Percentiles rank a stretch among this genome's conserved stretches.
Evolutionary conservation across 2,329 filamentous ascomycete genomes (phyloP).

Genomic region (Monilinia polystroma): DNA sequence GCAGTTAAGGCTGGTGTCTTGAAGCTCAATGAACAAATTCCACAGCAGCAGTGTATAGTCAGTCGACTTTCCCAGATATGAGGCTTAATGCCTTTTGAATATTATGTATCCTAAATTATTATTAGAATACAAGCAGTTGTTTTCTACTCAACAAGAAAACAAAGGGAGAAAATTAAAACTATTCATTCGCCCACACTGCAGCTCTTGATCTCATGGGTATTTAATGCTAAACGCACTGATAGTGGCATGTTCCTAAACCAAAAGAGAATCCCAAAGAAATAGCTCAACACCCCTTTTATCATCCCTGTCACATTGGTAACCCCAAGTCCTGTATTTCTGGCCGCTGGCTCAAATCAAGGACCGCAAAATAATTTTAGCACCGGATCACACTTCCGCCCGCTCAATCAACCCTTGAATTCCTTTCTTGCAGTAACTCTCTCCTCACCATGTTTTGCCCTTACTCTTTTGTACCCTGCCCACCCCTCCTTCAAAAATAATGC

Average conservation of each 20-base stretch:
- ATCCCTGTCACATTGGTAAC: background rate
- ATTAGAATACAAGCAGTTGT: too few species aligned
- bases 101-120: background rate
- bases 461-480: conserved; percentile 22
- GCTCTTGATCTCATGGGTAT: background rate
- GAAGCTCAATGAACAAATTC: background rate
- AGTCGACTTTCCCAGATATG: background rate
- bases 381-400: background rate
- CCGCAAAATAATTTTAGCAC: background rate
- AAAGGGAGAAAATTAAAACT: background rate
- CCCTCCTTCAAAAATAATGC: conserved; percentile 24
- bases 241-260: background rate
- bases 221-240: background rate
- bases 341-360: background rate
- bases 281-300: background rate
- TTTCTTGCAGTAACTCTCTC: conserved; percentile 26
- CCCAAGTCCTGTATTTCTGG: background rate
- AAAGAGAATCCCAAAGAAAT: background rate
- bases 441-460: conserved; percentile 36
- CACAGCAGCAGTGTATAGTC: background rate
- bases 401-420: conserved; percentile 4
- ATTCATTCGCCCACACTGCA: background rate
- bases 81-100: background rate
- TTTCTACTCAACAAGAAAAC: too few species aligned
- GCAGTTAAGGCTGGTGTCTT: background rate